phyloP scores from a whole-genome alignment of 1,139 yeast species.

The Hemisphaericaspora subhashii region DNA sequence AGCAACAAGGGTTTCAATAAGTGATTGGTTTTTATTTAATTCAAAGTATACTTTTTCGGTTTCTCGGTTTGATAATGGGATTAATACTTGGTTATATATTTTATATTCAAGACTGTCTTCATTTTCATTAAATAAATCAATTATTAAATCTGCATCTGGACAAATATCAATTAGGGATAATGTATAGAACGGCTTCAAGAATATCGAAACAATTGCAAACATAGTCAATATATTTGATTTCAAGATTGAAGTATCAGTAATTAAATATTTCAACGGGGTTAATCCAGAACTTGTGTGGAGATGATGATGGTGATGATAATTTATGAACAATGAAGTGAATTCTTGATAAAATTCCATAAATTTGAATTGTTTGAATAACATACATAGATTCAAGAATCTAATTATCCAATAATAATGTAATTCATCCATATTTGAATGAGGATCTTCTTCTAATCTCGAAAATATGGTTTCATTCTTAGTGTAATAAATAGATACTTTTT shows the following conservation, averaged over 20 bases:
- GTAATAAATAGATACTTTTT: conserved; percentile 22
- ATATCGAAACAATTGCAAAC: conserved; percentile 27
- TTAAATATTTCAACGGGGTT: conserved; percentile 6
- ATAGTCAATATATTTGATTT: conserved; percentile 24
- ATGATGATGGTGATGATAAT: conserved; percentile 11
- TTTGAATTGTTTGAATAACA: conserved; percentile 26
- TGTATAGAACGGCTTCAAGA: conserved; percentile 31
- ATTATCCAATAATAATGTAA: conserved; percentile 23
- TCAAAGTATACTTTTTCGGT: conserved; percentile 15
- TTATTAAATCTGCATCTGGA: conserved; percentile 18
- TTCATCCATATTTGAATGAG: conserved; percentile 14
- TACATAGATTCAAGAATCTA: conserved; percentile 22
- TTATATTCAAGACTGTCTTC: conserved; percentile 17
- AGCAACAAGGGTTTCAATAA: conserved; percentile 14
- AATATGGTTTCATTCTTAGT: conserved; percentile 22
- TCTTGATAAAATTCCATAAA: conserved; percentile 25
- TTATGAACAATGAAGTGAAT: conserved; percentile 19
- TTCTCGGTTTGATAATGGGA: conserved; percentile 20
- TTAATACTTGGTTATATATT: conserved; percentile 20
- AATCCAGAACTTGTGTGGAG: too few relatives aligned
- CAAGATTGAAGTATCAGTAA: conserved; percentile 14
- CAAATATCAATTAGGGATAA: conserved; percentile 23
- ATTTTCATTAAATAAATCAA: conserved; percentile 21
- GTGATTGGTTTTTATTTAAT: conserved; percentile 11
- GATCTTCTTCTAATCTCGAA: conserved; percentile 7